Base-by-base conservation (phyloP, 176 grass and related monocot species). In the Ananas comosus region DNA sequence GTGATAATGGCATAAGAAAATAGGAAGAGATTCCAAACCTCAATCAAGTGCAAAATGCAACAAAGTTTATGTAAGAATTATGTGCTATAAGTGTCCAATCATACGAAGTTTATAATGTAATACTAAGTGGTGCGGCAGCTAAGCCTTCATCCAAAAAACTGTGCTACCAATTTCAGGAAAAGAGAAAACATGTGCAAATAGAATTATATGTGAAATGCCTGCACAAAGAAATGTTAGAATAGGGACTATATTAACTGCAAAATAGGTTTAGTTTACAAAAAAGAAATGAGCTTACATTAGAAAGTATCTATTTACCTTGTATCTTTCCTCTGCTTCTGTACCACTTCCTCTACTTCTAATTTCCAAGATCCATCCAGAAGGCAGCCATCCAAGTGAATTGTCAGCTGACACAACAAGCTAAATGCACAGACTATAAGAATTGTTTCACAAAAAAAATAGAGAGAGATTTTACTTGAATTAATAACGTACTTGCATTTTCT, bases 321-420 rank as follows among this genome's bases (percentile, higher is more conserved):
- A 88, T 73, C 80, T 88, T 83, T 83, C 76, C 0, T 77, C 73
- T 70, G 68, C 72, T 71, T 80, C 74, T 70, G 57, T 80, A 7
- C 80, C 84, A 66, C 81, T 69, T 2, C 77, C 74, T 77, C 81
- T 80, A 48, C 77, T 74, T 77, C 85, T 83, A 48, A 80, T 11
- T 61, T 88, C 85, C 68, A 88, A 73, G 22, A 70, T 51, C 80
- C 80, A 88, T 13, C 73, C 69, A 11, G 53, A 19, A 0, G 85
- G 81, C 83, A 83, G 74, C 85, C 85, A 88, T 42, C 47, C 14
- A 73, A 42, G 58, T 70, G 21, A 11, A 69, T 66, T 13, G 23
- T 73, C 68, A 68, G 27, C 64, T 58, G 73, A 49, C 58, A 64
- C 23, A 23, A 49, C 2, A 27, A 42, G 25, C 64, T 27, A 53